These are phyloP conservation scores for Geotrichum cucujoidarum DNA, from an alignment of 1,139 yeast genomes.

Conservation along the genomic window DNA sequence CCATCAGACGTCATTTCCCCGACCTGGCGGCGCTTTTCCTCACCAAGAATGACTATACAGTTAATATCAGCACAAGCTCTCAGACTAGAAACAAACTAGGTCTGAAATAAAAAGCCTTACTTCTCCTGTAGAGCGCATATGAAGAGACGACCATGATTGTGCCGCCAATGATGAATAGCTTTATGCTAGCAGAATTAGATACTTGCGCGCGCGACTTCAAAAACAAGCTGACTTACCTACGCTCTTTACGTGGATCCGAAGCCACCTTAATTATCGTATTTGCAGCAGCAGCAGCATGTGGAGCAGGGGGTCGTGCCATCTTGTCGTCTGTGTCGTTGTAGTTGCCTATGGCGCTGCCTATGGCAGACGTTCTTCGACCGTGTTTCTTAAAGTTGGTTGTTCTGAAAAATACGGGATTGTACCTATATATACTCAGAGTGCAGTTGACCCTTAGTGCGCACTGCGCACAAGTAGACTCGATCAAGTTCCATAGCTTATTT, in stretches of 20 bases:
- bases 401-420: too few species aligned
- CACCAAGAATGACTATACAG: slow-evolving; percentile 39
- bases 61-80: slow-evolving; percentile 1
- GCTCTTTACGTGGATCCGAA: slow-evolving; percentile 18
- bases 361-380: too few species aligned
- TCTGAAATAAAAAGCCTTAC: slow-evolving; percentile 25
- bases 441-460: too few species aligned
- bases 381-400: too few species aligned
- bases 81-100: slow-evolving; percentile 2
- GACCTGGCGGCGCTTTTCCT: slow-evolving; percentile 44
- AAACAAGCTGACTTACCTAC: slow-evolving; percentile 9
- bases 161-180: slow-evolving; percentile 41
- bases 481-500: too few species aligned
- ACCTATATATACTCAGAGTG: too few species aligned
- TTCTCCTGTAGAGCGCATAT: slow-evolving; percentile 36
- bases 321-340: too few species aligned
- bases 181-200: slow-evolving; percentile 28
- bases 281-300: slow-evolving; percentile 5
- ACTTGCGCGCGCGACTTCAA: not conserved
- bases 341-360: too few species aligned
- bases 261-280: slow-evolving; percentile 10
- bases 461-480: too few species aligned
- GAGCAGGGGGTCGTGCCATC: slow-evolving; percentile 18
- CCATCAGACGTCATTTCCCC: slow-evolving; percentile 51
- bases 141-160: slow-evolving; percentile 41